These are phyloP conservation scores for Kwoniella shivajii DNA, from an alignment of 1,284 basidiomycete genomes.

Conservation along the genomic window DNA sequence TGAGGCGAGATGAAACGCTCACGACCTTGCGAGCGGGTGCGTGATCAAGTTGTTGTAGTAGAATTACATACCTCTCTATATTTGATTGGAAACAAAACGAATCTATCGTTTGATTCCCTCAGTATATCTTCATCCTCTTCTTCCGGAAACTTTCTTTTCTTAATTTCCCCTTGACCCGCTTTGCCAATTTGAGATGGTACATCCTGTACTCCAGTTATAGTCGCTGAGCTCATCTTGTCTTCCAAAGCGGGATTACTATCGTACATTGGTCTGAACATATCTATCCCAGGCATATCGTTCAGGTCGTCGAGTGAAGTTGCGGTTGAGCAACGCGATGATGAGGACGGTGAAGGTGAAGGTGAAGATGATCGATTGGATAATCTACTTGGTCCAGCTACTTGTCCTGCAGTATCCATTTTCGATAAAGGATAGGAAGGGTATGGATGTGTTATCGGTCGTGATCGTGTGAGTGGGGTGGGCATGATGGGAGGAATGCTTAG, in stretches of 20 bases:
- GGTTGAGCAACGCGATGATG: conserved; percentile 29
- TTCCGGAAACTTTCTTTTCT: conserved; percentile 40
- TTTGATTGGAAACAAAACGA: conserved; percentile 88
- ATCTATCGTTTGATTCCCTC: conserved; percentile 64
- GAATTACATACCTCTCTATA: conserved; percentile 64
- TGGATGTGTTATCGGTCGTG: background rate
- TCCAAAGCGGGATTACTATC: conserved; percentile 10
- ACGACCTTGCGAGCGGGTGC: background rate
- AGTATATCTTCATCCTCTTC: conserved; percentile 72
- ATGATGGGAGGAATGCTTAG: conserved; percentile 2
- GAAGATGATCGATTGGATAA: background rate
- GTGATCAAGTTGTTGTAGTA: background rate
- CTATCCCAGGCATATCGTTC: conserved; percentile 32
- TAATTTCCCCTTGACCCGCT: conserved; percentile 2
- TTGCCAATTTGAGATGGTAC: background rate
- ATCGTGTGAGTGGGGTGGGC: background rate
- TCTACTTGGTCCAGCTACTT: conserved; percentile 3
- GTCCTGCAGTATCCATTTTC: no score
- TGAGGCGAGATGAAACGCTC: no score
- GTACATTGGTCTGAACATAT: conserved; percentile 39
- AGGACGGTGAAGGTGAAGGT: conserved; percentile 24
- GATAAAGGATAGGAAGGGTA: no score
- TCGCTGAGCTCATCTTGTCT: background rate
- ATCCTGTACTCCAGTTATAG: background rate
- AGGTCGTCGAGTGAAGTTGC: conserved; percentile 41